phyloP scores from a whole-genome alignment of 1,284 basidiomycete species.

The Fomes fomentarius region DNA sequence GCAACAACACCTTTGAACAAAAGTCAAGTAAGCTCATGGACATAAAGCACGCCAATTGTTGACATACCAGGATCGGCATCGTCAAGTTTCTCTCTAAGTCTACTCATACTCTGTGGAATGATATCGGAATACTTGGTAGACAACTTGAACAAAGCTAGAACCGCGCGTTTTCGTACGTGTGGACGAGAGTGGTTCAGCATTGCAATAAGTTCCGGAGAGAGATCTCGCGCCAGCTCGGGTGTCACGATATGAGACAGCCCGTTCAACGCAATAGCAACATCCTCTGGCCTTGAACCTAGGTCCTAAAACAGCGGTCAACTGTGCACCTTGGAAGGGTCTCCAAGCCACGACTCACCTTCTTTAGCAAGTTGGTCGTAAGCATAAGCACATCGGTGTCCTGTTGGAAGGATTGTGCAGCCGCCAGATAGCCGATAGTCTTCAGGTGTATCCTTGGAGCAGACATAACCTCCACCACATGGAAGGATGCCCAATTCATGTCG shows the following conservation, averaged over 20 bases:
- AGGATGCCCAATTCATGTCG: constrained; percentile 89
- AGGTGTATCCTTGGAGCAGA: constrained; percentile 89
- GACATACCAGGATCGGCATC: constrained; percentile 79
- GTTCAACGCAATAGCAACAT: constrained; percentile 84
- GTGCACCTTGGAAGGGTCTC: not conserved
- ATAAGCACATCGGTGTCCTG: constrained; percentile 97
- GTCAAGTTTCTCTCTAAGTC: constrained; percentile 85
- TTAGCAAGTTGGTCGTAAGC: constrained; percentile 95
- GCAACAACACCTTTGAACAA: constrained; percentile 73
- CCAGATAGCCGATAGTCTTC: constrained; percentile 96
- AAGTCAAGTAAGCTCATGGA: not conserved
- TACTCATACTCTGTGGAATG: constrained; percentile 63
- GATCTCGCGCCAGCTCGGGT: constrained; percentile 86
- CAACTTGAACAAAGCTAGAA: constrained; percentile 81
- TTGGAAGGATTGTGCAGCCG: constrained; percentile 90
- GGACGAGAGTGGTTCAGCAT: constrained; percentile 93
- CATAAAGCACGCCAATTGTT: not conserved
- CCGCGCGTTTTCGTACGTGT: constrained; percentile 87
- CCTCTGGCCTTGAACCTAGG: constrained; percentile 74
- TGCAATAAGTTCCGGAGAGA: constrained; percentile 84
- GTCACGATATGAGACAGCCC: constrained; percentile 91
- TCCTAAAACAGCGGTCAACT: constrained; percentile 58
- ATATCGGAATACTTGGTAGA: constrained; percentile 83
- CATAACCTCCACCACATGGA: constrained; percentile 98
- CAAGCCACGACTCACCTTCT: constrained; percentile 72